Evolutionary conservation across 805 yeast genomes (phyloP), one percentile per base, ranked within the genome.

Genomic region (Saccharomycopsis sp.): DNA sequence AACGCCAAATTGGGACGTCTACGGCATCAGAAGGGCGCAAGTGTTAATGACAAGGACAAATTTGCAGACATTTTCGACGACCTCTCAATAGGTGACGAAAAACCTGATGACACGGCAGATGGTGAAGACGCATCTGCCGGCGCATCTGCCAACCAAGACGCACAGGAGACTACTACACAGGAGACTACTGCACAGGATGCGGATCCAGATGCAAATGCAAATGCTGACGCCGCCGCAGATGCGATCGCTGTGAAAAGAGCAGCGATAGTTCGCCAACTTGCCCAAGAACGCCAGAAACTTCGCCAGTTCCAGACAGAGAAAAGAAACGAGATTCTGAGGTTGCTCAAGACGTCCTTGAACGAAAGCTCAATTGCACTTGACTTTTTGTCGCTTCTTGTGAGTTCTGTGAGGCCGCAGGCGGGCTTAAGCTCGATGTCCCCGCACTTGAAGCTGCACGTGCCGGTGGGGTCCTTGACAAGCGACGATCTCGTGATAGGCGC

Each of bases 371-470:
- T 94, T 44, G 85, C 96, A 1, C 73, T 91, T 58, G 99, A 92
- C 67, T 88, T 91, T 62, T 85, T 92, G 1, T 89, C 97, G 1
- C 75, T 92, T 60, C 73, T 94, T 58, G 78, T 92, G 50, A 87
- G 97, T 18, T 80, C 89, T 9, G 82, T 82, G 9, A 79, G 94
- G 61, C 97, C 97, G 1, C 89, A 89, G 18, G 87, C 92, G 1
- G 96, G 95, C 1, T 79, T 87, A 37, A 77, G 91, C 1, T 89
- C 97, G 1, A 89, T 92, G 83, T 90, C 97, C 0, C 90, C 95
- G 0, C 91, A 82, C 68, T 73, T 91, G 61, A 81, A 83, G 64
- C 85, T 87, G 64, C 81, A 80, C 57, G 87, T 85, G 0, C 89
- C 94, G 1, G 73, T 86, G 9, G 95, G 92, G 0, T 84, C 96